Evolutionary conservation across 1,284 basidiomycete species (phyloP).

Genomic region (Cutaneotrichosporon sp.): DNA sequence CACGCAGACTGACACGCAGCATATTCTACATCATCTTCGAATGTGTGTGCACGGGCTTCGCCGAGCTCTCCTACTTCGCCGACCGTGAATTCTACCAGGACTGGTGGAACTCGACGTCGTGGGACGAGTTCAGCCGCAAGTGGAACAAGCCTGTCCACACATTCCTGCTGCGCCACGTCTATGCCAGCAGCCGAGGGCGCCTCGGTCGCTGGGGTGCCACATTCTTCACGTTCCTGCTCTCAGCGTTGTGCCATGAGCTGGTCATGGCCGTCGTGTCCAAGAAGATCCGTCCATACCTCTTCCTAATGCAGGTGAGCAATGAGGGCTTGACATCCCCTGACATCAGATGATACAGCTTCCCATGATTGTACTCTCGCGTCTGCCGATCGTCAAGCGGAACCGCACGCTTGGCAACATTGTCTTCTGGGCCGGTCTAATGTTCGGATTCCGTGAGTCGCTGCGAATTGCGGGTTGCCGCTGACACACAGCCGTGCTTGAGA

Average conservation of each 20-base stretch:
- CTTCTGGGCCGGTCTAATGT: slow-evolving; percentile 80
- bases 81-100: slow-evolving; percentile 97
- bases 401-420: slow-evolving; percentile 67
- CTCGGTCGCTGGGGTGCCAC: slow-evolving; percentile 74
- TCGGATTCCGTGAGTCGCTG: slow-evolving; percentile 64
- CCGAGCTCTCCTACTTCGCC: slow-evolving; percentile 86
- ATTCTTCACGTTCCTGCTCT: slow-evolving; percentile 85
- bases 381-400: slow-evolving; percentile 70
- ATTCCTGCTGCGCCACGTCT: slow-evolving; percentile 92
- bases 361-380: slow-evolving; percentile 73
- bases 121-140: slow-evolving; percentile 94
- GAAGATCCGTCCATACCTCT: slow-evolving; percentile 60
- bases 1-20: slow-evolving; percentile 23
- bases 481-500: slow-evolving; percentile 15
- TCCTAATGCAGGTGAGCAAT: slow-evolving; percentile 45
- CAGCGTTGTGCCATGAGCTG: slow-evolving; percentile 83
- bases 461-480: background rate
- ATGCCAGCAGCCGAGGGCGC: slow-evolving; percentile 77
- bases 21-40: slow-evolving; percentile 56
- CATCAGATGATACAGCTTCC: slow-evolving; percentile 81
- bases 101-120: slow-evolving; percentile 96
- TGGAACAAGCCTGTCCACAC: slow-evolving; percentile 75
- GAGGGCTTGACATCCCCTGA: too few relatives aligned
- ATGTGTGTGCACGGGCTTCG: slow-evolving; percentile 93
- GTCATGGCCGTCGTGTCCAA: slow-evolving; percentile 95